phyloP scores from a whole-genome alignment of 805 yeast species.

The Wickerhamiella occidentalis region DNA sequence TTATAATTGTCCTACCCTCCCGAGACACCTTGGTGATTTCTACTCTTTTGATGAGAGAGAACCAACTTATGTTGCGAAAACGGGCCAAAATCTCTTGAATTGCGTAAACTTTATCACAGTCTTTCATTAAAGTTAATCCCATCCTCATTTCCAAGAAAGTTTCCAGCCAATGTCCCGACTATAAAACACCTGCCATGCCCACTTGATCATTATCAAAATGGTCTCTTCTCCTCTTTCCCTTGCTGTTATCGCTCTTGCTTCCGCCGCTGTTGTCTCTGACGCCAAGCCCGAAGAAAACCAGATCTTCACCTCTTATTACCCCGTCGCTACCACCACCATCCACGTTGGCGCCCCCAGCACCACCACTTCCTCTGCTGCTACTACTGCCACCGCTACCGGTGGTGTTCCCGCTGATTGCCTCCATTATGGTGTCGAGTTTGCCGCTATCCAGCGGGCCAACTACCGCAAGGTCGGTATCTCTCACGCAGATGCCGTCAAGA shows the following conservation, averaged over 20 bases:
- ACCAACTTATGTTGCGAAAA: too few relatives aligned
- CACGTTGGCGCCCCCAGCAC: slow-evolving; percentile 5
- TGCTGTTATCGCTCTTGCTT: slow-evolving; percentile 4
- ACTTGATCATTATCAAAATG: slow-evolving; percentile 3
- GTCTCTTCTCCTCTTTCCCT: slow-evolving; percentile 1
- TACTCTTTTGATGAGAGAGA: too few relatives aligned
- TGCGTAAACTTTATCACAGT: too few relatives aligned
- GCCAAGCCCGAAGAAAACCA: slow-evolving; percentile 6
- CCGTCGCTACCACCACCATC: slow-evolving; percentile 8
- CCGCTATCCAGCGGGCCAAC: slow-evolving; percentile 5
- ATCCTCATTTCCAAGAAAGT: not conserved
- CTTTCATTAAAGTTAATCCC: not conserved
- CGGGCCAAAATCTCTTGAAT: too few relatives aligned
- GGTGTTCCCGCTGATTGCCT: slow-evolving; percentile 3
- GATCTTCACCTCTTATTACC: slow-evolving; percentile 1
- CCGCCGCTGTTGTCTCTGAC: slow-evolving; percentile 1
- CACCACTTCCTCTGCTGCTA: too few relatives aligned
- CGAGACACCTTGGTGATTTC: too few relatives aligned
- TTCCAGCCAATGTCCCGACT: not conserved
- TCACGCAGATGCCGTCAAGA: slow-evolving; percentile 6
- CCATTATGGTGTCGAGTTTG: slow-evolving; percentile 3
- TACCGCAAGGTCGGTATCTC: slow-evolving; percentile 5
- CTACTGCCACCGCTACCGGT: too few relatives aligned
- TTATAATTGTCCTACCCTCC: too few relatives aligned
- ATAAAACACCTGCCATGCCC: not conserved